Evolutionary conservation across 2,329 filamentous ascomycete species (phyloP).

Genomic region (Pestalotiopsis fici): DNA sequence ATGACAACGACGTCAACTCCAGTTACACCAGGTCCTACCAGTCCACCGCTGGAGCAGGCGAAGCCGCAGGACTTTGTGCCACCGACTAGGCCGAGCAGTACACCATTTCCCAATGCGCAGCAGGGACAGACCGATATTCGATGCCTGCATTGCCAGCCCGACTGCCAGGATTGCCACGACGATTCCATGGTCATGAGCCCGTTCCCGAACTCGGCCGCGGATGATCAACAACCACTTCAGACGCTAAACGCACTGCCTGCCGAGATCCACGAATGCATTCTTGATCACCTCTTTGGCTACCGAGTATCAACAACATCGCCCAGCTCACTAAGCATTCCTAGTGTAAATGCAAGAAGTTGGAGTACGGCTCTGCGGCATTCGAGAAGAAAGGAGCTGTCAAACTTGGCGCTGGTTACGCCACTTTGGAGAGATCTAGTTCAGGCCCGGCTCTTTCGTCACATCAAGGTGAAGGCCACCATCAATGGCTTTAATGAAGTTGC

Average conservation of each 20-base stretch:
- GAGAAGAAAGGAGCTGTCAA: constrained; percentile 65
- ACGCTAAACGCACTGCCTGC: constrained; percentile 59
- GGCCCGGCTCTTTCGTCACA: constrained; percentile 71
- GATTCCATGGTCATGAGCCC: constrained; percentile 25
- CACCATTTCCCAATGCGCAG: constrained; percentile 59
- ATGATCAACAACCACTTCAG: constrained; percentile 30
- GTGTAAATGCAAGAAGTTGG: constrained; percentile 57
- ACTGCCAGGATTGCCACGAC: constrained; percentile 25
- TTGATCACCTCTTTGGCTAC: constrained; percentile 72
- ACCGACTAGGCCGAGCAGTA: constrained; percentile 58
- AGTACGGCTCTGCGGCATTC: constrained; percentile 67
- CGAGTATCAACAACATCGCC: constrained; percentile 62
- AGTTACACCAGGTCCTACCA: constrained; percentile 54
- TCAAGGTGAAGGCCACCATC: constrained; percentile 73
- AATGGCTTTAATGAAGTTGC: constrained; percentile 62
- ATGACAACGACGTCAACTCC: constrained; percentile 53
- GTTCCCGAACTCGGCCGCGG: constrained; percentile 20
- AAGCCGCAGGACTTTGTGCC: constrained; percentile 49
- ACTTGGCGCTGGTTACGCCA: constrained; percentile 62
- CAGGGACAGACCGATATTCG: constrained; percentile 45
- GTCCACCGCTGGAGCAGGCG: constrained; percentile 49
- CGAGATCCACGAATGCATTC: constrained; percentile 72
- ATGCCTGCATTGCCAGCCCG: constrained; percentile 39
- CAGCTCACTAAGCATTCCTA: constrained; percentile 54
- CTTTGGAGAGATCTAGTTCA: constrained; percentile 71